Conservation (phyloP, 805 yeast species). For the Pichia nanzhaoensis region DNA sequence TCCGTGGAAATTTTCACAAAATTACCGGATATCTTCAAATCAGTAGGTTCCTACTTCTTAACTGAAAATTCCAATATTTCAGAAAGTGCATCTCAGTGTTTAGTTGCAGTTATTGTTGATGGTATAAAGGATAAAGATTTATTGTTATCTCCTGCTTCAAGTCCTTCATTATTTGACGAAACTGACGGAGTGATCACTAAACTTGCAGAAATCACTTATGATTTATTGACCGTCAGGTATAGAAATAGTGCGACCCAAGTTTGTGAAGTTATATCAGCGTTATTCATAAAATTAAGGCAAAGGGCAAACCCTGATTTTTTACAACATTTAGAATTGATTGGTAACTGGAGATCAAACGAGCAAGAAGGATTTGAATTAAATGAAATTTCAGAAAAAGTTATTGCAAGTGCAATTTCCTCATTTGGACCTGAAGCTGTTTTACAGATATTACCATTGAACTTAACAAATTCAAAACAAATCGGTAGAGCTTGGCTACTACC, state of each 20-base stretch:
- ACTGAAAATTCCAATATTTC: constrained; percentile 60
- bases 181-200: constrained; percentile 48
- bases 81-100: constrained; percentile 77
- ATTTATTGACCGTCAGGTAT: constrained; percentile 63
- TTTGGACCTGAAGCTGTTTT: constrained; percentile 86
- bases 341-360: constrained; percentile 81
- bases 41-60: constrained; percentile 56
- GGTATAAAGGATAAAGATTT: constrained; percentile 56
- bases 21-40: constrained; percentile 49
- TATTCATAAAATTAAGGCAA: constrained; percentile 55
- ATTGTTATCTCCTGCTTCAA: constrained; percentile 43
- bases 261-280: constrained; percentile 57
- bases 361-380: constrained; percentile 58
- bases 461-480: constrained; percentile 51
- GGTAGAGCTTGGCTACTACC: constrained; percentile 98
- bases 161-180: constrained; percentile 45
- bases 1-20: constrained; percentile 46
- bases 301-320: constrained; percentile 68
- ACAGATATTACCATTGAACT: constrained; percentile 68
- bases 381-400: constrained; percentile 71
- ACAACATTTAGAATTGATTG: constrained; percentile 62
- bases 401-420: constrained; percentile 70
- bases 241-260: constrained; percentile 71
- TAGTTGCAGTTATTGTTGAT: constrained; percentile 69
- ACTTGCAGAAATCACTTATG: constrained; percentile 45